Conservation (phyloP, 1,139 yeast species). For the Geotrichum restrictum region DNA sequence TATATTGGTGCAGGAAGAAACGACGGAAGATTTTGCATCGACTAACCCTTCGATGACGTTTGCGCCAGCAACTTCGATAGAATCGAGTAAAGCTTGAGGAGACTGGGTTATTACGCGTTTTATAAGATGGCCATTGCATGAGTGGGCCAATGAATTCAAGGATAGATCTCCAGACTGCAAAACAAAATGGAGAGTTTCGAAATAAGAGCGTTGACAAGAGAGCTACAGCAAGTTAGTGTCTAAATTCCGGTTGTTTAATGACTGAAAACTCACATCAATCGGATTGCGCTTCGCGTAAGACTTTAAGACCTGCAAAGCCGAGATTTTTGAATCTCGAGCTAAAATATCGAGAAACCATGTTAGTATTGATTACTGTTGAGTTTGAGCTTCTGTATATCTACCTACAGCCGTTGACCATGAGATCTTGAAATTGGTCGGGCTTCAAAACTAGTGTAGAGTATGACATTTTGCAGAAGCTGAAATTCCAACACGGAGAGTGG, state of each 20-base stretch:
- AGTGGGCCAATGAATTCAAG: constrained; percentile 53
- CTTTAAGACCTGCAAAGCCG: constrained; percentile 51
- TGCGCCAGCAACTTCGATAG: constrained; percentile 54
- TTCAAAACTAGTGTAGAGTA: constrained; percentile 3
- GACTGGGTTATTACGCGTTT: constrained; percentile 76
- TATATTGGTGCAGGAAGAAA: constrained; percentile 53
- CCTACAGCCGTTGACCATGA: constrained; percentile 7
- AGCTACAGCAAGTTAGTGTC: constrained; percentile 44
- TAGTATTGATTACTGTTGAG: background rate
- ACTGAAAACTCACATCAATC: constrained; percentile 45
- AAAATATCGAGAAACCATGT: background rate
- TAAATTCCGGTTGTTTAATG: constrained; percentile 25
- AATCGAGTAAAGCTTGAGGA: constrained; percentile 49
- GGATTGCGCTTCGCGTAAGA: constrained; percentile 66
- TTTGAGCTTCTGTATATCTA: background rate
- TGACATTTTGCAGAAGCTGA: background rate
- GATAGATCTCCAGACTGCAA: constrained; percentile 43
- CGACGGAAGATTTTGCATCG: constrained; percentile 46
- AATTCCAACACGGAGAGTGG: too few relatives aligned
- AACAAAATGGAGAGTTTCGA: constrained; percentile 53
- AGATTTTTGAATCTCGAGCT: constrained; percentile 37
- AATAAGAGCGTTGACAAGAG: constrained; percentile 33
- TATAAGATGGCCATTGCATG: constrained; percentile 68
- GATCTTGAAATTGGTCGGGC: constrained; percentile 8
- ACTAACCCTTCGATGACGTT: constrained; percentile 52